phyloP scores from a whole-genome alignment of 441 rosid species.

The Cnidoscolus chayamansa region DNA sequence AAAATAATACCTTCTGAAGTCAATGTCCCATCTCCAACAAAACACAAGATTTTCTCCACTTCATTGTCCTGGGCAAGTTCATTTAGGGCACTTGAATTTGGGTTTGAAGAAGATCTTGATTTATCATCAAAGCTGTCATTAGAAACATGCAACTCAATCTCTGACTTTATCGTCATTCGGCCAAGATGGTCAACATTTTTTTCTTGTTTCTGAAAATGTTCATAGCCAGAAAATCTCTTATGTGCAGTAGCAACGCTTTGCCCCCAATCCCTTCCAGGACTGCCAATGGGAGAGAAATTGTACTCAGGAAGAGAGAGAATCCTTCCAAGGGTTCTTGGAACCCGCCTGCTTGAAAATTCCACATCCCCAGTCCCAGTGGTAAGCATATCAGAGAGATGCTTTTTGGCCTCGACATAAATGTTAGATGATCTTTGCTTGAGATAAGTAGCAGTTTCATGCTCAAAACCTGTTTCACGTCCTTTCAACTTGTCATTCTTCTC shows the following conservation, averaged over 20 bases:
- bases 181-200: slow-evolving; percentile 31
- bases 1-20: slow-evolving; percentile 42
- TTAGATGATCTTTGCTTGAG: slow-evolving; percentile 50
- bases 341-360: slow-evolving; percentile 40
- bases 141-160: slow-evolving; percentile 32
- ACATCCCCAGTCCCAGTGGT: slow-evolving; percentile 45
- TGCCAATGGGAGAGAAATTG: slow-evolving; percentile 54
- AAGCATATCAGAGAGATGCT: slow-evolving; percentile 82
- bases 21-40: slow-evolving; percentile 25
- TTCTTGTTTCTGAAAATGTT: slow-evolving; percentile 42
- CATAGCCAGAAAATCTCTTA: slow-evolving; percentile 43
- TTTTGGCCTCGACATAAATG: slow-evolving; percentile 86
- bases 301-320: slow-evolving; percentile 82
- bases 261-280: slow-evolving; percentile 63
- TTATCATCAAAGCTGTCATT: slow-evolving; percentile 27
- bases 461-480: slow-evolving; percentile 37
- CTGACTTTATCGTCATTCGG: slow-evolving; percentile 29
- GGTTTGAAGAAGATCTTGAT: slow-evolving; percentile 24
- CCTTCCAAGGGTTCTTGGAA: slow-evolving; percentile 63
- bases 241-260: slow-evolving; percentile 41
- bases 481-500: slow-evolving; percentile 36
- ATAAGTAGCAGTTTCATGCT: slow-evolving; percentile 27
- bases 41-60: slow-evolving; percentile 30
- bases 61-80: slow-evolving; percentile 29
- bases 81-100: slow-evolving; percentile 23